phyloP scores from a whole-genome alignment of 495 filamentous ascomycete genomes.

The Immersiella caudata region DNA sequence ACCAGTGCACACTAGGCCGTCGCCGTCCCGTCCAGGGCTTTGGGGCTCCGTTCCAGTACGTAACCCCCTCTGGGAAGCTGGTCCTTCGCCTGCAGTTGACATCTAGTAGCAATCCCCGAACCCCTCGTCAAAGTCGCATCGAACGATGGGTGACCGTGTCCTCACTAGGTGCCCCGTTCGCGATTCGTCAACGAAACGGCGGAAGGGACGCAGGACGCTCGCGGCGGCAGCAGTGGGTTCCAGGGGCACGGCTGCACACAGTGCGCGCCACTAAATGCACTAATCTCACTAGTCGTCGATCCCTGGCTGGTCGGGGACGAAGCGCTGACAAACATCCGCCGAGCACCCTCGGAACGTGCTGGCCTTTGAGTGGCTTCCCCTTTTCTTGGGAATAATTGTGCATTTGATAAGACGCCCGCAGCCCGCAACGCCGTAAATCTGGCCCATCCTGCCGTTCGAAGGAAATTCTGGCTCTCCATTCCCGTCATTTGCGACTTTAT shows the following conservation, averaged over 20 bases:
- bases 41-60: background rate
- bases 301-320: background rate
- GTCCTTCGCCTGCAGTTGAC: background rate
- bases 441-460: conserved; percentile 22
- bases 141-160: background rate
- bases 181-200: background rate
- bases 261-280: background rate
- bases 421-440: conserved; percentile 31
- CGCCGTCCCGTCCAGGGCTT: background rate
- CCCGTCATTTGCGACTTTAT: conserved; percentile 15
- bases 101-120: background rate
- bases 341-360: background rate
- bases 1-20: background rate
- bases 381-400: too few relatives aligned
- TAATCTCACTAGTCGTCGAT: background rate
- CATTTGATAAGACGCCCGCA: conserved; percentile 2
- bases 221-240: background rate
- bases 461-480: conserved; percentile 13
- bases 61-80: background rate
- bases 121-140: background rate
- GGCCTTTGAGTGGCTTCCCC: background rate
- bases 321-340: background rate
- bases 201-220: background rate
- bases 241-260: background rate
- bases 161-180: background rate